Conservation (phyloP, 2,329 filamentous ascomycete genomes). For the Alternaria incomplexa region DNA sequence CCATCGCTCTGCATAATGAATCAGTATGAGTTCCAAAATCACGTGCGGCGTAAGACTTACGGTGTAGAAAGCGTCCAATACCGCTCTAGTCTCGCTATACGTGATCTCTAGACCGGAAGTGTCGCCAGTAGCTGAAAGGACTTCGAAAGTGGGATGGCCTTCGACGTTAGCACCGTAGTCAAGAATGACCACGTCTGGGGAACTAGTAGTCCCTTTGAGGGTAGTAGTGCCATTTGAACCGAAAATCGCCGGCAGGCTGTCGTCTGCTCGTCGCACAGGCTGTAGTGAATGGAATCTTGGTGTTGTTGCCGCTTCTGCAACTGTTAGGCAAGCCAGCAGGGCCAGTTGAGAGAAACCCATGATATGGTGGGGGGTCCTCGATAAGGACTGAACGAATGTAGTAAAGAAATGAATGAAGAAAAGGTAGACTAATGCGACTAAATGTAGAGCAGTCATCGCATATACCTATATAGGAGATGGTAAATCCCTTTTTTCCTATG, state of each 20-base stretch:
- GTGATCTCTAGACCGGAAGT: not conserved
- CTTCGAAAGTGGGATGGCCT: constrained; percentile 21
- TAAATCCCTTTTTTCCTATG: not conserved
- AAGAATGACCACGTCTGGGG: not conserved
- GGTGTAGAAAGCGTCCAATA: not conserved
- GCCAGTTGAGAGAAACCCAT: not conserved
- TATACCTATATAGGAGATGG: too few relatives aligned
- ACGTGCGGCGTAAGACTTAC: not conserved
- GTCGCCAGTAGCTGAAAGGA: constrained; percentile 15
- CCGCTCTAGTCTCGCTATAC: not conserved
- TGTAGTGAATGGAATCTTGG: not conserved
- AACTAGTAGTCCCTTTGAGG: not conserved
- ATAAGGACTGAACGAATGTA: not conserved
- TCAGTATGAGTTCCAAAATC: not conserved
- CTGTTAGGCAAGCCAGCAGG: not conserved
- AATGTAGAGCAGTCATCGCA: too few relatives aligned
- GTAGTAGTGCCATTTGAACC: not conserved
- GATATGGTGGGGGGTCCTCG: not conserved
- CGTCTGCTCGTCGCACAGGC: not conserved
- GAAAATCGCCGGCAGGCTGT: not conserved
- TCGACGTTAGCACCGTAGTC: constrained; percentile 21
- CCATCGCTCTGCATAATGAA: constrained; percentile 33
- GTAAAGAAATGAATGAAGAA: not conserved
- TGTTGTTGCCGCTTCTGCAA: not conserved
- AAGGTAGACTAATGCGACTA: not conserved